Evolutionary conservation across 2,329 filamentous ascomycete genomes (phyloP), one percentile per base, ranked within the genome.

Genomic region (Fragosphaeria purpurea): DNA sequence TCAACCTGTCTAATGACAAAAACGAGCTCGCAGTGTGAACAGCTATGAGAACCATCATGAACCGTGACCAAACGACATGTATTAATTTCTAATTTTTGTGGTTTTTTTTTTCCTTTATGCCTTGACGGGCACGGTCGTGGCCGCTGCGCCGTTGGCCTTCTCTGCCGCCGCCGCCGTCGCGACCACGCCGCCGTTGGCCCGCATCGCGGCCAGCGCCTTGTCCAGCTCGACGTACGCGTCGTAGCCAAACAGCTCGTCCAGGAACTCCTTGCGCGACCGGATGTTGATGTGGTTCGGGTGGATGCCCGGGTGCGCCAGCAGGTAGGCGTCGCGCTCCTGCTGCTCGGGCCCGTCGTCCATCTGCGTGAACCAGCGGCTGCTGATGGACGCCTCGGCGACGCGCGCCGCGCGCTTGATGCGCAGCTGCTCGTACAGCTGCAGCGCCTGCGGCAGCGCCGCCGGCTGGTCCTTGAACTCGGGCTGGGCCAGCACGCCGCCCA

Each of bases 401-500:
- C 43, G 42, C 30, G 46, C 53, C 3, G 53, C 45, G 7, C 53
- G 50, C 47, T 52, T 50, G 46, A 52, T 52, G 31, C 53, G 53
- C 10, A 52, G 45, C 30, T 35, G 32, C 10, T 52, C 53, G 47
- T 54, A 54, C 32, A 52, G 42, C 34, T 34, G 6, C 13, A 53
- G 42, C 6, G 48, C 49, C 10, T 38, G 3, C 9, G 53, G 50
- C 4, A 54, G 41, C 8, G 12, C 32, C 3, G 41, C 49, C 13
- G 30, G 10, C 3, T 41, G 42, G 22, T 40, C 44, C 22, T 22
- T 22, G 30, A 52, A 50, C 13, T 54, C 53, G 37, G 50, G 42
- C 45, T 63, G 55, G 6, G 54, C 55, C 4, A 73, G 55, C 0
- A 61, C 61, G 5, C 67, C 65, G 5, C 70, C 72, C 7, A 75